Base-by-base conservation (phyloP, 108 stramenopile genomes). In the Nannochloropsis gaditana region DNA sequence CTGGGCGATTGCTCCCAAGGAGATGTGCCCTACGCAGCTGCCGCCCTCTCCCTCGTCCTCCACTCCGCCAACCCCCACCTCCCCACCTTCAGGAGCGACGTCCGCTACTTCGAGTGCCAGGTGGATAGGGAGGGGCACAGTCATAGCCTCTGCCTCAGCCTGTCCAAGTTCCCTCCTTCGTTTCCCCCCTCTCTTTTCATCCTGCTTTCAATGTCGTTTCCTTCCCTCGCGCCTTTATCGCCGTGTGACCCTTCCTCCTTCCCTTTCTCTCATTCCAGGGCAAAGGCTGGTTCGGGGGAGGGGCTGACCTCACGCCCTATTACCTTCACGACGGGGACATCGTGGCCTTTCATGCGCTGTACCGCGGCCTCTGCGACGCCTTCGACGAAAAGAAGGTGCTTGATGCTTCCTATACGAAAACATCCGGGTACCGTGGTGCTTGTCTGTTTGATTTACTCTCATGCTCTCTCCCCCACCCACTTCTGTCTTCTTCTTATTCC, bases 291-390 rank as follows among this genome's bases (percentile, higher is more conserved):
- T 94, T 93, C 84, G 94, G 94, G 9, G 94, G 94, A 41, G 94
- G 94, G 1, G 93, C 94, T 21, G 96, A 97, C 86, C 91, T 97
- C 9, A 97, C 96, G 31, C 96, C 96, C 3, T 96, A 95, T 84
- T 96, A 95, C 84, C 86, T 97, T 9, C 86, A 94, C 83, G 95
- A 96, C 31, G 92, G 92, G 2, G 96, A 97, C 83, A 92, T 95
- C 17, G 82, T 80, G 31, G 89, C 87, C 9, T 97, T 96, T 86
- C 96, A 97, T 84, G 45, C 84, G 43, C 85, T 88, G 41, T 91
- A 93, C 42, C 87, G 91, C 79, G 83, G 85, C 19, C 85, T 95
- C 82, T 96, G 95, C 86, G 87, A 94, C 80, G 41, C 31, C 42
- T 85, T 90, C 85, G 86, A 87, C 44, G 15, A n/a, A 9, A 42